Evolutionary conservation across 2,329 filamentous ascomycete species (phyloP).

Genomic region (Didymosphaeria variabile): DNA sequence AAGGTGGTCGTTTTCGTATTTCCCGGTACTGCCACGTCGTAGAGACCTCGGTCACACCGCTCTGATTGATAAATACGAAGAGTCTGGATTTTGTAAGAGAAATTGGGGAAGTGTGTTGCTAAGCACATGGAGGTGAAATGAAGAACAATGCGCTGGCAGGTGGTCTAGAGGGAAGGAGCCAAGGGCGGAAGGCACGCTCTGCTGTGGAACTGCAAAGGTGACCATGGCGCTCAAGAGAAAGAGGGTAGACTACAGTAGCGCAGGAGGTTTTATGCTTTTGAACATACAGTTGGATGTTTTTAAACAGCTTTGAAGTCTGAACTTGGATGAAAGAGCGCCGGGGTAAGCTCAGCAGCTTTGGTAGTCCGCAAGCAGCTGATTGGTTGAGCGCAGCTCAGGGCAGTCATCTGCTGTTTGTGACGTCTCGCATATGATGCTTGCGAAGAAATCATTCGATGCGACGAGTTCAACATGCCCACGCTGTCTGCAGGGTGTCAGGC

Average conservation of each 20-base stretch:
- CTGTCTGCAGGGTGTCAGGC: slow-evolving; percentile 7
- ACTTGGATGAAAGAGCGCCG: background rate
- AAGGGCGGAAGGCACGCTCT: background rate
- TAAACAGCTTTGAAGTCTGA: background rate
- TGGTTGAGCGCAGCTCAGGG: background rate
- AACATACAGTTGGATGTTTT: background rate
- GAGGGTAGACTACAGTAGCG: background rate
- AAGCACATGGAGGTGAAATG: background rate
- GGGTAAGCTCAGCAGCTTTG: slow-evolving; percentile 2
- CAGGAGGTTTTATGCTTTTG: background rate
- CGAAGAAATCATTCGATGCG: background rate
- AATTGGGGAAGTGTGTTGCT: background rate
- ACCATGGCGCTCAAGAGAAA: background rate
- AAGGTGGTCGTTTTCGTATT: background rate
- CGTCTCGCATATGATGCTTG: slow-evolving; percentile 1
- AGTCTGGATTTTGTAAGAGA: background rate
- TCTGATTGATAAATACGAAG: background rate
- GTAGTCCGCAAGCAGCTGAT: slow-evolving; percentile 5
- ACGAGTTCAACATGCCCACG: background rate
- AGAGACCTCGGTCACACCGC: background rate
- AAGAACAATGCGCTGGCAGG: background rate
- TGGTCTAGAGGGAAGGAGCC: background rate
- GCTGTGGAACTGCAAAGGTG: background rate
- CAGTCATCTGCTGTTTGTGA: background rate
- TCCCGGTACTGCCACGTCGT: slow-evolving; percentile 4